phyloP scores from a whole-genome alignment of 2,329 filamentous ascomycete genomes.

The Lasiodiplodia citricola region DNA sequence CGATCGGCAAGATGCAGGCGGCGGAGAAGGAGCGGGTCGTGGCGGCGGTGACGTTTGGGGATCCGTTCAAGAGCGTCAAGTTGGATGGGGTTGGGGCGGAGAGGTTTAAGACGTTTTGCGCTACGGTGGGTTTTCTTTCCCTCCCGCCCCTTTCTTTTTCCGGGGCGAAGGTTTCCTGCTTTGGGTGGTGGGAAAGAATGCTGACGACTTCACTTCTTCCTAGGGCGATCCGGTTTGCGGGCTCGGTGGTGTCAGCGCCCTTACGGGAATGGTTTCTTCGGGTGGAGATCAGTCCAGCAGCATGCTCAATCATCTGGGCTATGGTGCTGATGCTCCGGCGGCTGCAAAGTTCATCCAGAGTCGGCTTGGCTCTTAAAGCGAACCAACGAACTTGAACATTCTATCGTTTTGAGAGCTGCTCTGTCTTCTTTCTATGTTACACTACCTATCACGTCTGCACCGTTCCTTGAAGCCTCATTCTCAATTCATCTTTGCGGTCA shows the following conservation, averaged over 20 bases:
- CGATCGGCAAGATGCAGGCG: neutral
- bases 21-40: neutral
- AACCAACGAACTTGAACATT: too few relatives aligned
- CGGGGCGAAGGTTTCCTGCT: too few relatives aligned
- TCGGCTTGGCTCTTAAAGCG: neutral
- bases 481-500: too few relatives aligned
- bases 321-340: slow-evolving; percentile 9
- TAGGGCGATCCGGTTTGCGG: slow-evolving; percentile 21
- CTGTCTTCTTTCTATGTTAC: too few relatives aligned
- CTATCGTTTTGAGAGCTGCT: too few relatives aligned
- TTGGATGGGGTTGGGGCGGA: slow-evolving; percentile 1
- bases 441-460: too few relatives aligned
- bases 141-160: too few relatives aligned
- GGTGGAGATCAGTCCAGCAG: slow-evolving; percentile 18
- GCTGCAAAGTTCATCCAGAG: slow-evolving; percentile 20
- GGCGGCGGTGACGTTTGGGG: slow-evolving; percentile 44
- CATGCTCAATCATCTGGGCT: slow-evolving; percentile 15
- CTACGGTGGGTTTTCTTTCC: neutral
- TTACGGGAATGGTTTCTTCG: slow-evolving; percentile 4
- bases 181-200: neutral
- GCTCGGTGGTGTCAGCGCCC: slow-evolving; percentile 5
- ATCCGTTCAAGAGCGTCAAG: slow-evolving; percentile 35
- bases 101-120: slow-evolving; percentile 23
- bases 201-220: neutral
- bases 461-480: too few relatives aligned